A percentile compares a stretch with the other conserved stretches of the same genome.
Evolutionary conservation across 306 rosid genomes (phyloP).

Genomic region (Abrus pulchellus): DNA sequence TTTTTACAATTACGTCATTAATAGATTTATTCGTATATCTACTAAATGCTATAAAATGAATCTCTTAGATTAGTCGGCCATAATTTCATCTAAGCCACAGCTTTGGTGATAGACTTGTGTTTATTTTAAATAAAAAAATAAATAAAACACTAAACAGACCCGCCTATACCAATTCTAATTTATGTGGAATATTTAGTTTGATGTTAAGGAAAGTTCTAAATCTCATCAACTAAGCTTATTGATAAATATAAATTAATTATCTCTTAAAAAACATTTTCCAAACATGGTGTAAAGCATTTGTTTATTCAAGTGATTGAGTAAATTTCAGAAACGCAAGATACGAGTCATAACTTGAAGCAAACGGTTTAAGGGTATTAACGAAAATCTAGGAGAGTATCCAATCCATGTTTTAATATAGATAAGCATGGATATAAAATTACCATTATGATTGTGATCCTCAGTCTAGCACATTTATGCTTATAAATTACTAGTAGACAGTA

Average conservation of each 20-base stretch:
- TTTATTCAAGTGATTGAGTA: neutral
- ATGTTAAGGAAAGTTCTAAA: neutral
- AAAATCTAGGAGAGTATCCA: neutral
- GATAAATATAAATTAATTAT: neutral
- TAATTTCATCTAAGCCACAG: neutral
- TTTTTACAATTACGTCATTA: neutral
- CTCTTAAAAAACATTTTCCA: neutral
- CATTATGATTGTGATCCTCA: conserved; percentile 15
- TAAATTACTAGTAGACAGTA: conserved; percentile 36
- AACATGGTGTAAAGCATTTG: neutral
- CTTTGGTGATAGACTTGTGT: neutral
- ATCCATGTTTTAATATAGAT: neutral
- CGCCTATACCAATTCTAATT: neutral
- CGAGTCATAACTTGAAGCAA: neutral
- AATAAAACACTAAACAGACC: neutral
- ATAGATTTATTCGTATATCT: neutral
- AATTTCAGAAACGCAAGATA: neutral
- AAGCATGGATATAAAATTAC: conserved; percentile 15
- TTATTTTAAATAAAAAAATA: no score
- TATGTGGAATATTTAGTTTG: neutral
- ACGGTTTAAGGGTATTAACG: neutral
- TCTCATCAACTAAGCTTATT: neutral
- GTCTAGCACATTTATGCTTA: conserved; percentile 23
- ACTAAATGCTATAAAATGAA: neutral
- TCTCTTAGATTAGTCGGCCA: neutral